A percentile compares a stretch with the other conserved stretches of the same genome.
These are phyloP conservation scores for Bruguiera gymnorhiza DNA, from an alignment of 345 rosid species.

Conservation along the genomic window DNA sequence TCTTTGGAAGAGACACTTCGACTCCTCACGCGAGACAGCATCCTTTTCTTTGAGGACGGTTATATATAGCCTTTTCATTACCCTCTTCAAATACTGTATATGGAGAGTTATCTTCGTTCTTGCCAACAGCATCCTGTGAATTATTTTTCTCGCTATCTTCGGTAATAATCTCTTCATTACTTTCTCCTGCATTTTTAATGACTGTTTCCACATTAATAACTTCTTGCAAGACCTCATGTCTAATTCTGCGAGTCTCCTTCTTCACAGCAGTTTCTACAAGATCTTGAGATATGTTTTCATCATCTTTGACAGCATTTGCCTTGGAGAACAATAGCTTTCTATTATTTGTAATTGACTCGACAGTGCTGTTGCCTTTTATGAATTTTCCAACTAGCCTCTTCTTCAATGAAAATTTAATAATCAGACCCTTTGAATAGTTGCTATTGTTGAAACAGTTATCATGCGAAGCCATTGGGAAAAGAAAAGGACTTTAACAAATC, in stretches of 20 bases:
- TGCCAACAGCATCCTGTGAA: not conserved
- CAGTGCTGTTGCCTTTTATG: not conserved
- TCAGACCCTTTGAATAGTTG: constrained; percentile 7
- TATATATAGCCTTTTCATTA: not conserved
- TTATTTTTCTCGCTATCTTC: not conserved
- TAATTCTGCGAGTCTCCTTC: not conserved
- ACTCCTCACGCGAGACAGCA: not conserved
- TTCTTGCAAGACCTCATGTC: no score
- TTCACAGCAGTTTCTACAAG: not conserved
- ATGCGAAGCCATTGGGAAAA: no score
- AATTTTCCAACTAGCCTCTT: constrained; percentile 3
- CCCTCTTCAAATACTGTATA: not conserved
- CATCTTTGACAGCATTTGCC: no score
- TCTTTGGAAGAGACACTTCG: constrained; percentile 9
- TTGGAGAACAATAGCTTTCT: not conserved
- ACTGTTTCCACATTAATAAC: no score
- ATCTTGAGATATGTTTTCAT: no score
- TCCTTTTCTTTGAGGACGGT: not conserved
- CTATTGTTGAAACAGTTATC: not conserved
- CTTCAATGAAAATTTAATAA: constrained; percentile 10
- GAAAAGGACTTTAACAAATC: no score
- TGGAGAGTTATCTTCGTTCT: not conserved
- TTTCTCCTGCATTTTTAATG: no score
- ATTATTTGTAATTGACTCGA: not conserved
- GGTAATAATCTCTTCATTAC: no score